phyloP scores from a whole-genome alignment of 345 rosid genomes.

The Salix udensis region DNA sequence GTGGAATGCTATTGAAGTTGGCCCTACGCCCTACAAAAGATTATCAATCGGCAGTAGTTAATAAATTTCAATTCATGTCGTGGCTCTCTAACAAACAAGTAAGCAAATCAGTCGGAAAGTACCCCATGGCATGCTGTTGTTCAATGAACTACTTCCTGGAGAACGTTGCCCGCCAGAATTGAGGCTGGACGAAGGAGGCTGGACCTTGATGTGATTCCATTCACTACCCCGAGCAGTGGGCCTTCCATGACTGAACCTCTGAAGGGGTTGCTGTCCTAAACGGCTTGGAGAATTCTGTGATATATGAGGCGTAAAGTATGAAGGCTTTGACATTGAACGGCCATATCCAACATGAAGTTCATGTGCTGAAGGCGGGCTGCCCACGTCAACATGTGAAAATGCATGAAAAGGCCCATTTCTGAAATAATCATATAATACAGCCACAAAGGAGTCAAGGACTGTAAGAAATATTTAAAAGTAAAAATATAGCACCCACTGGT shows the following conservation, averaged over 20 bases:
- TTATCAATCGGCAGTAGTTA: conserved; percentile 11
- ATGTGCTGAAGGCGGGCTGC: conserved; percentile 62
- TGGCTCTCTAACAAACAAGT: neutral
- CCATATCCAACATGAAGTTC: conserved; percentile 59
- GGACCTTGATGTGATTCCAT: conserved; percentile 64
- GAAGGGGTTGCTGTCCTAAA: conserved; percentile 77
- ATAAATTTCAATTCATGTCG: conserved; percentile 1
- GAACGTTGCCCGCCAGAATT: conserved; percentile 67
- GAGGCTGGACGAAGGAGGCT: conserved; percentile 60
- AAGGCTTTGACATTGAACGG: conserved; percentile 54
- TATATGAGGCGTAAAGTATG: conserved; percentile 49
- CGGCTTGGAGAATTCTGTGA: conserved; percentile 85
- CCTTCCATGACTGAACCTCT: conserved; percentile 54
- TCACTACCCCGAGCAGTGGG: conserved; percentile 49
- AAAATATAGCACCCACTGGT: neutral
- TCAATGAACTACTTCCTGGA: conserved; percentile 69
- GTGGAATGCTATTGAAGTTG: conserved; percentile 62
- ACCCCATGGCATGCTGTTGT: conserved; percentile 83
- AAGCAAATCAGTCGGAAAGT: conserved; percentile 29
- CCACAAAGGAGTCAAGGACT: conserved; percentile 3
- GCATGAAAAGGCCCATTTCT: conserved; percentile 63
- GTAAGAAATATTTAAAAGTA: neutral
- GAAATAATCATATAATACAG: conserved; percentile 18
- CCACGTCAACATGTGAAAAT: conserved; percentile 56
- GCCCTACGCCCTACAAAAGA: conserved; percentile 69